phyloP scores from a whole-genome alignment of 2,329 filamentous ascomycete species.

The Colletotrichum scovillei region DNA sequence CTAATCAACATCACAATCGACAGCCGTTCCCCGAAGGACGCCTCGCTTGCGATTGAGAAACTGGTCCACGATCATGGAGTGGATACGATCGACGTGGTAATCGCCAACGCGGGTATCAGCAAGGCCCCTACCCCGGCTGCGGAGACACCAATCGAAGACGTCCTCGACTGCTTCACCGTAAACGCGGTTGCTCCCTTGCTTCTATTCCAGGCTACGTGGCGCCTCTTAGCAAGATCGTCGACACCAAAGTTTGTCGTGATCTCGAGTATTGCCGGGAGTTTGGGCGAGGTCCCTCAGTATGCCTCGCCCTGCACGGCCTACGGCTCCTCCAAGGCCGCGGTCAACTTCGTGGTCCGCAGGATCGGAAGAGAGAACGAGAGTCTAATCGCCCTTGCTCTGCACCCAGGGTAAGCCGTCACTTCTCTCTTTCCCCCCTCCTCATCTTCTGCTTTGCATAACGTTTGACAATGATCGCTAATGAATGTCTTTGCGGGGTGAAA shows the following conservation, averaged over 20 bases:
- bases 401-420: background rate
- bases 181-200: background rate
- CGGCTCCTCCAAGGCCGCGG: background rate
- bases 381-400: background rate
- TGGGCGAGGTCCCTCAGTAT: background rate
- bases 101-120: constrained; percentile 61
- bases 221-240: background rate
- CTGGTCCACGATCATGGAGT: constrained; percentile 48
- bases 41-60: constrained; percentile 45
- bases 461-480: background rate
- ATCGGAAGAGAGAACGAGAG: background rate
- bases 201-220: background rate
- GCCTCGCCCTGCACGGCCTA: background rate
- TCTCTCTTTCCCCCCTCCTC: background rate
- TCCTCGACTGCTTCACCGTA: background rate
- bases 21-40: constrained; percentile 38
- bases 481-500: background rate
- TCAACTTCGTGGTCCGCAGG: background rate
- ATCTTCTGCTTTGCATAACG: background rate
- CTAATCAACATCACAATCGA: background rate
- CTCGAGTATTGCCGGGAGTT: background rate
- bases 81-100: constrained; percentile 57
- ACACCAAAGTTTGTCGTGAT: background rate
- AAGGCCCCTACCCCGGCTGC: background rate
- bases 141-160: background rate